Conservation (phyloP, 352 stramenopile species). For the Phytophthora vignae region DNA sequence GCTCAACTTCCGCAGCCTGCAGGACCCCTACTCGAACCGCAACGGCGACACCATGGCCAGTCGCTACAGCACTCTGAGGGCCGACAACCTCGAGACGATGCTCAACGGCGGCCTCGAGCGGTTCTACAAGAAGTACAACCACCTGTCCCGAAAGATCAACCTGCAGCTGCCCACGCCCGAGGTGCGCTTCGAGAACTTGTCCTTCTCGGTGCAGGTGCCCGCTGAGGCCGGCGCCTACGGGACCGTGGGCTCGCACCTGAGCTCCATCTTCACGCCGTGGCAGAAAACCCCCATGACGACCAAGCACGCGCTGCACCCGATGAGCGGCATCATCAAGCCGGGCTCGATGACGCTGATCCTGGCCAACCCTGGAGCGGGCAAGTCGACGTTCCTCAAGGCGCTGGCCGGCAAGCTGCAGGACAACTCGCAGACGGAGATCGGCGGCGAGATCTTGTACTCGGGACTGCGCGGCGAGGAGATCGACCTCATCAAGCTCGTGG, state of each 20-base stretch:
- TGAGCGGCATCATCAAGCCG: constrained; percentile 71
- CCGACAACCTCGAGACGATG: constrained; percentile 72
- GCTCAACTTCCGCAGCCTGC: constrained; percentile 71
- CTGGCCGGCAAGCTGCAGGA: constrained; percentile 68
- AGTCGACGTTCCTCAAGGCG: constrained; percentile 84
- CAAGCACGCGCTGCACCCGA: constrained; percentile 63
- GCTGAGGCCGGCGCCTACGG: constrained; percentile 45
- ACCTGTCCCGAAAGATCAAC: constrained; percentile 76
- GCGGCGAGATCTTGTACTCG: too few relatives aligned
- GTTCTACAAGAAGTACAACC: constrained; percentile 89
- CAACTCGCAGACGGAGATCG: constrained; percentile 40
- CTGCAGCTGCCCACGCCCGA: constrained; percentile 44
- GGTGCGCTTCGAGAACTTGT: constrained; percentile 83
- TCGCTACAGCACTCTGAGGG: constrained; percentile 55
- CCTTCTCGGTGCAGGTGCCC: constrained; percentile 68
- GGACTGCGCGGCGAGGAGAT: too few relatives aligned
- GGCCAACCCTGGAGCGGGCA: constrained; percentile 76
- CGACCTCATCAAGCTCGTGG: too few relatives aligned
- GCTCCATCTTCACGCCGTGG: constrained; percentile 63
- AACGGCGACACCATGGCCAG: constrained; percentile 34
- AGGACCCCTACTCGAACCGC: constrained; percentile 67
- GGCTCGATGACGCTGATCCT: constrained; percentile 23
- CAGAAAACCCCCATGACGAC: constrained; percentile 42
- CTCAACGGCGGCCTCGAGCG: constrained; percentile 71
- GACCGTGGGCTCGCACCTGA: constrained; percentile 63